Evolutionary conservation across 768 basidiomycete species (phyloP).

Genomic region (Trametes villosa): DNA sequence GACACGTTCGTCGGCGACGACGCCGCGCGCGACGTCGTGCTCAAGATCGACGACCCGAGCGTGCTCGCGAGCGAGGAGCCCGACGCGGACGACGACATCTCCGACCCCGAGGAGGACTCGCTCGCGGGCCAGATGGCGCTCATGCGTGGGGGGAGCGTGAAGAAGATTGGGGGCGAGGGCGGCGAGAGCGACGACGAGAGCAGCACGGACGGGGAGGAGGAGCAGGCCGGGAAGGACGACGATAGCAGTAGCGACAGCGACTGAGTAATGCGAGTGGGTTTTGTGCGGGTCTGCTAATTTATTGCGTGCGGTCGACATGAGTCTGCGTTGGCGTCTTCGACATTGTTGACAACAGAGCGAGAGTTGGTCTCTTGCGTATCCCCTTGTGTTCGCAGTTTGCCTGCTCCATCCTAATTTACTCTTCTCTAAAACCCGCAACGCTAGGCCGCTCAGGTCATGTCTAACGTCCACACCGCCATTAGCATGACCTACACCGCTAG

Average conservation of each 20-base stretch:
- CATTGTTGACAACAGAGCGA: too few relatives aligned
- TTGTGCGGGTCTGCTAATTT: not conserved
- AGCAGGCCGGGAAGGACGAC: slow-evolving; percentile 46
- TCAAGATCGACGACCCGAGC: slow-evolving; percentile 80
- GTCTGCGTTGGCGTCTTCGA: too few relatives aligned
- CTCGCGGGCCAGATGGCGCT: slow-evolving; percentile 97
- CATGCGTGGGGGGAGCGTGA: slow-evolving; percentile 89
- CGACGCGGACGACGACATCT: slow-evolving; percentile 88
- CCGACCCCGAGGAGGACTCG: slow-evolving; percentile 96
- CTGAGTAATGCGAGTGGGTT: slow-evolving; percentile 17
- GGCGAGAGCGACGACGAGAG: slow-evolving; percentile 56
- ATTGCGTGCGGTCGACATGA: too few relatives aligned
- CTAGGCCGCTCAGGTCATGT: too few relatives aligned
- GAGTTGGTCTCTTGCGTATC: too few relatives aligned
- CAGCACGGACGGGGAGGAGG: slow-evolving; percentile 52
- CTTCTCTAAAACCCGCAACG: too few relatives aligned
- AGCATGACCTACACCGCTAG: too few relatives aligned
- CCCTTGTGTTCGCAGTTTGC: too few relatives aligned
- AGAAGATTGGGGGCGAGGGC: slow-evolving; percentile 54
- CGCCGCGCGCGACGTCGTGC: slow-evolving; percentile 65
- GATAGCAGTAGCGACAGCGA: slow-evolving; percentile 58
- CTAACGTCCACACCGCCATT: too few relatives aligned
- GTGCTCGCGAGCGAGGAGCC: slow-evolving; percentile 59
- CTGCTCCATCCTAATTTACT: too few relatives aligned
- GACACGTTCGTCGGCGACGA: slow-evolving; percentile 92